These are phyloP conservation scores for Azolla pinnata DNA, from an alignment of 75 land plant species.

Conservation along the genomic window DNA sequence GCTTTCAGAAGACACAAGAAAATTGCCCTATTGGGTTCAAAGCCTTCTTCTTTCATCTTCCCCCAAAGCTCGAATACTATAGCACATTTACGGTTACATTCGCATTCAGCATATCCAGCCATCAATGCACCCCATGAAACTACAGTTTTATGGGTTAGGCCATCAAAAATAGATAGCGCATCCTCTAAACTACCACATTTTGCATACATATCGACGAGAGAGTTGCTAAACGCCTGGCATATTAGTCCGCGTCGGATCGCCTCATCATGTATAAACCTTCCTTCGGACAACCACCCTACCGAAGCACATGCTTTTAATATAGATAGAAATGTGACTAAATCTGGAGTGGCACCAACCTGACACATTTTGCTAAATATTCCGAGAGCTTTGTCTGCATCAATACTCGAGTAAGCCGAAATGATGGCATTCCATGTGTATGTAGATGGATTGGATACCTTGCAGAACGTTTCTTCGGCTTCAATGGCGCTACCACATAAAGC, in stretches of 20 bases:
- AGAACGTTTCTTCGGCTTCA: not conserved
- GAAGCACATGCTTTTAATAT: constrained; percentile 5
- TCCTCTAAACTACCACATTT: constrained; percentile 7
- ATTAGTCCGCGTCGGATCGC: not conserved
- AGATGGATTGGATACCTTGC: not conserved
- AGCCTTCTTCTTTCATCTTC: not conserved
- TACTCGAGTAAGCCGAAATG: not conserved
- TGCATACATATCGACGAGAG: constrained; percentile 7
- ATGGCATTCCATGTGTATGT: constrained; percentile 4
- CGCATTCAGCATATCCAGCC: constrained; percentile 1
- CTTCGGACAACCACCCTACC: not conserved
- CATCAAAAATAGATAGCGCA: constrained; percentile 1
- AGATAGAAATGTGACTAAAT: constrained; percentile 1
- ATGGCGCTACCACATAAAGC: not conserved
- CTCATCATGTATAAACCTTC: not conserved
- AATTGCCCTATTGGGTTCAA: not conserved
- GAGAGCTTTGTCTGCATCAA: not conserved
- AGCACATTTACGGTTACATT: not conserved
- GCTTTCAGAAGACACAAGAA: not conserved
- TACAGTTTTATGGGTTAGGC: not conserved
- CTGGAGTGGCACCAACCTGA: not conserved
- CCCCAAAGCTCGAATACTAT: not conserved
- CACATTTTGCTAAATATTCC: not conserved
- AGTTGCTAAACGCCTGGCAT: not conserved
- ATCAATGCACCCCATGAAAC: constrained; percentile 7